Evolutionary conservation across 495 filamentous ascomycete genomes (phyloP), one percentile per base, ranked within the genome.

Genomic region (Neurospora cerealis): DNA sequence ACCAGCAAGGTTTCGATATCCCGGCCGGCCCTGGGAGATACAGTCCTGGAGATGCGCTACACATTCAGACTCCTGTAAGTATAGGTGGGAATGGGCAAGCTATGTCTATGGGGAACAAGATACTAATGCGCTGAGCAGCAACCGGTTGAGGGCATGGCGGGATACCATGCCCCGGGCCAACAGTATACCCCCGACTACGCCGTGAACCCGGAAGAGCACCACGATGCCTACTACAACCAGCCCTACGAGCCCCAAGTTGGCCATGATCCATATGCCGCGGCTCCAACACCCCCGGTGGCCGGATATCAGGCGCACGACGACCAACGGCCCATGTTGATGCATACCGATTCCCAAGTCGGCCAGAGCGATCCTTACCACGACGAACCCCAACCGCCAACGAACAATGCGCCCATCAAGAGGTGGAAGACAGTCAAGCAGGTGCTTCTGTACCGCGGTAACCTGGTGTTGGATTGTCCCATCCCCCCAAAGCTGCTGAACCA

Each of bases 341-440:
- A 85, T 40, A 80, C 79, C 41, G 85, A 87, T 46, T 83, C 85
- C 24, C 81, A 85, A 38, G 76, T 82, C 39, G 82, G 77, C 73
- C 75, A 76, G 21, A 80, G 76, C 78, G 86, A 85, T 24, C 83
- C 83, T n/a, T 88, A 87, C 76, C 78, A 79, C 36, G 86, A 88
- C 71, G 82, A 82, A 41, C 79, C 73, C 78, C 83, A 71, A 40
- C 87, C 86, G 32, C 88, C 88, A 2, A 89, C n/a, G 28, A 79
- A 76, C 70, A 73, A 73, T 71, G 54, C 44, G 89, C 85, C n/a
- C 84, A 90, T 98, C 77, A 90, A 92, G 79, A 89, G 96, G 80
- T 98, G 93, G 93, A 98, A 98, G 85, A 98, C 96, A 5, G 95
- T 98, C 24, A 99, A 98, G 81, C 94, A 98, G 86, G 95, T 98